These are phyloP conservation scores for Russula emetica DNA, from an alignment of 768 basidiomycete species.

Conservation along the genomic window DNA sequence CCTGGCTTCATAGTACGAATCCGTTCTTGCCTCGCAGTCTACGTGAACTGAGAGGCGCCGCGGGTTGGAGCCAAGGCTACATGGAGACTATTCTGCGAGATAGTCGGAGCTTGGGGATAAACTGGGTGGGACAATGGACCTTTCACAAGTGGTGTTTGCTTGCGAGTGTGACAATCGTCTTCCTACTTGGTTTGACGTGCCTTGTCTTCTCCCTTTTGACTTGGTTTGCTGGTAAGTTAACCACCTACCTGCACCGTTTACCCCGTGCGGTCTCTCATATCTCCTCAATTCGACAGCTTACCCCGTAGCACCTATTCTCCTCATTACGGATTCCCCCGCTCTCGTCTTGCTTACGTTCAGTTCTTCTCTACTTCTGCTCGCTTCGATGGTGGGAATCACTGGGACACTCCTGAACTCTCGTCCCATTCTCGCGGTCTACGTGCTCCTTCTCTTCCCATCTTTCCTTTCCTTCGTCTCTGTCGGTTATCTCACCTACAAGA, in stretches of 20 bases:
- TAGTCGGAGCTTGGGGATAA: conserved; percentile 39
- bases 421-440: conserved; percentile 62
- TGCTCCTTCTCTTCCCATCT: conserved; percentile 62
- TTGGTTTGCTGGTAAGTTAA: conserved; percentile 51
- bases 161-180: conserved; percentile 50
- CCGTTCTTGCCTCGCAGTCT: conserved; percentile 20
- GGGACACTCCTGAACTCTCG: conserved; percentile 64
- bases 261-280: neutral
- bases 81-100: conserved; percentile 33
- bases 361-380: conserved; percentile 52
- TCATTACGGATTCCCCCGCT: conserved; percentile 54
- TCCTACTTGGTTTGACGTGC: conserved; percentile 50
- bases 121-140: conserved; percentile 50
- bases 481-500: conserved; percentile 63
- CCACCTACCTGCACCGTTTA: neutral
- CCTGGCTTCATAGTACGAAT: conserved; percentile 1
- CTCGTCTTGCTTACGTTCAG: conserved; percentile 55
- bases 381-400: conserved; percentile 54
- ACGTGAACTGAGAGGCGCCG: conserved; percentile 17
- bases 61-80: conserved; percentile 10
- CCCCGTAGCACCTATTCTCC: conserved; percentile 58
- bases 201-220: conserved; percentile 52
- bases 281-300: conserved; percentile 41
- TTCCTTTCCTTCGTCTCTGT: conserved; percentile 53
- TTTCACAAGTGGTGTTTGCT: conserved; percentile 58